phyloP scores from a whole-genome alignment of 805 yeast genomes.

The Suhomyces tanzawaensis region DNA sequence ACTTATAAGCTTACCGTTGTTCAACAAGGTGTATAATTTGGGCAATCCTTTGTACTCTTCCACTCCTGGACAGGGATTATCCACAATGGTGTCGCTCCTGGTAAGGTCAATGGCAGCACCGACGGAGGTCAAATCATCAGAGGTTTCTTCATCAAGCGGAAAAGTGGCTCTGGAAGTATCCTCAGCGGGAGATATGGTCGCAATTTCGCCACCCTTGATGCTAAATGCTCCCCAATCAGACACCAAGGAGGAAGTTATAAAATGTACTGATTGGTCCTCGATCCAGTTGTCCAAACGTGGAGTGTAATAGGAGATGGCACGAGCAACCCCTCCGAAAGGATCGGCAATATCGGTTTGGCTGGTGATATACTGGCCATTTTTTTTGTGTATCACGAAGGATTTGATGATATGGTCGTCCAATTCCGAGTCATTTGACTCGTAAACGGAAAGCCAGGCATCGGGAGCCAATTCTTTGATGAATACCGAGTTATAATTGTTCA shows the following conservation, averaged over 20 bases:
- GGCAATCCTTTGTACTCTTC: constrained; percentile 66
- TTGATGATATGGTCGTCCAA: constrained; percentile 30
- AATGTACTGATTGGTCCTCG: constrained; percentile 19
- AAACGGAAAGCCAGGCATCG: constrained; percentile 19
- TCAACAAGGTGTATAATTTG: constrained; percentile 57
- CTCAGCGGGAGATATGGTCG: constrained; percentile 48
- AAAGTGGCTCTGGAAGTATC: constrained; percentile 72
- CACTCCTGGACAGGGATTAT: constrained; percentile 56
- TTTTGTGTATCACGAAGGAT: constrained; percentile 19
- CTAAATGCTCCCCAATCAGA: constrained; percentile 37
- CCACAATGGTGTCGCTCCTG: constrained; percentile 36
- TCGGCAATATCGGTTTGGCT: constrained; percentile 43
- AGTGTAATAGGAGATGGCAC: constrained; percentile 48
- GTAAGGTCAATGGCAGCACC: constrained; percentile 67
- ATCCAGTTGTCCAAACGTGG: constrained; percentile 43
- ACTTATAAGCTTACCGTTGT: constrained; percentile 57
- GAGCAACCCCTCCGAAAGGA: constrained; percentile 42
- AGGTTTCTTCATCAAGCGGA: constrained; percentile 65
- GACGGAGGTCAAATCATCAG: constrained; percentile 66
- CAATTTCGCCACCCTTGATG: constrained; percentile 7
- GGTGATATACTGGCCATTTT: constrained; percentile 1
- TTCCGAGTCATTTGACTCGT: constrained; percentile 22
- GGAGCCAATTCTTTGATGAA: constrained; percentile 1
- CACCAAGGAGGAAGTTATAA: constrained; percentile 62
- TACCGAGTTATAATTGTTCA: background rate